These are phyloP conservation scores for Eragrostis nindensis DNA, from an alignment of 176 grass and related monocot genomes.

Conservation along the genomic window DNA sequence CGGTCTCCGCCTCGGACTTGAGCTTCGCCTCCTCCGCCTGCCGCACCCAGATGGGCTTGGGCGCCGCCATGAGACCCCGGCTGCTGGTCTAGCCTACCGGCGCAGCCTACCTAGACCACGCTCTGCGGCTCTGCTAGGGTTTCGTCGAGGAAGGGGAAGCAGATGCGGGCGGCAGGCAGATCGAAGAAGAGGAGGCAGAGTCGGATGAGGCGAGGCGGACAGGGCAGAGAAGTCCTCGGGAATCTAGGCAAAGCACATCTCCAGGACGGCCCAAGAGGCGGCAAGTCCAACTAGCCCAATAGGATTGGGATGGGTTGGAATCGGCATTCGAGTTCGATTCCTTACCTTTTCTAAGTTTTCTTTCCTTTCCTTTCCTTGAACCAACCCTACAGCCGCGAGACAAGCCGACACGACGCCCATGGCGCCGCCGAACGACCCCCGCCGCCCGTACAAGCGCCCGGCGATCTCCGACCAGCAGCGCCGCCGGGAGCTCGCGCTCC, in stretches of 20 bases:
- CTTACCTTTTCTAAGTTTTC: no score
- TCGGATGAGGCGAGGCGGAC: not conserved
- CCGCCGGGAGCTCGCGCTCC: constrained; percentile 79
- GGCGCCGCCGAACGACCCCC: constrained; percentile 60
- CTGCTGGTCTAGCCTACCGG: not conserved
- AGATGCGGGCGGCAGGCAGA: constrained; percentile 2
- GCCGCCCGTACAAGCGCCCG: constrained; percentile 77
- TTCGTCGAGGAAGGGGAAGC: constrained; percentile 18
- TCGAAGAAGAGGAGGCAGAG: not conserved
- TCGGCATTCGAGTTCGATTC: not conserved
- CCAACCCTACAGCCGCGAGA: not conserved
- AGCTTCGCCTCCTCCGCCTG: constrained; percentile 97
- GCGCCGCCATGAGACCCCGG: constrained; percentile 45
- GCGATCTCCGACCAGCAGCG: constrained; percentile 95
- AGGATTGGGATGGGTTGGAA: not conserved
- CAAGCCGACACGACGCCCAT: not conserved
- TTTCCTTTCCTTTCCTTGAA: not conserved
- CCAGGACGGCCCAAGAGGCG: not conserved
- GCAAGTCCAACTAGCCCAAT: not conserved
- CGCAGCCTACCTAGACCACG: not conserved
- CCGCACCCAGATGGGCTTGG: constrained; percentile 85
- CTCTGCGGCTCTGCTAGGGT: constrained; percentile 32
- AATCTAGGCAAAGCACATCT: not conserved
- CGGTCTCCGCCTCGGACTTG: constrained; percentile 90
- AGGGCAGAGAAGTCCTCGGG: not conserved